Evolutionary conservation across 1,284 basidiomycete genomes (phyloP).

Genomic region (Ganoderma meredithae): DNA sequence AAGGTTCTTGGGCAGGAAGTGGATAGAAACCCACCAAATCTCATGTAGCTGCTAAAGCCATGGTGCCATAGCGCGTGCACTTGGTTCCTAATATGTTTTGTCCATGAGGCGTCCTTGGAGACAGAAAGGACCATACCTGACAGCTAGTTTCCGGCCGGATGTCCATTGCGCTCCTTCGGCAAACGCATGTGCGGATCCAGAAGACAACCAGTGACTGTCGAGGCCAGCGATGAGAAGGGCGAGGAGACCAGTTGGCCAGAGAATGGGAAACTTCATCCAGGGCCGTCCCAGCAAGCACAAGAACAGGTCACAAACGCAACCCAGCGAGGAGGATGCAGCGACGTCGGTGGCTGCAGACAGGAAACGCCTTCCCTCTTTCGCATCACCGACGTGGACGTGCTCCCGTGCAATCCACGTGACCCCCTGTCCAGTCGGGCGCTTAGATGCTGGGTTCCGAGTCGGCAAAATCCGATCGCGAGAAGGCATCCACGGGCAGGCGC

Average conservation of each 20-base stretch:
- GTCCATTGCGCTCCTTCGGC: slow-evolving; percentile 59
- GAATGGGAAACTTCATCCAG: slow-evolving; percentile 70
- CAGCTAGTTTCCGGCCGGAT: slow-evolving; percentile 61
- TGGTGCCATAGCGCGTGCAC: slow-evolving; percentile 84
- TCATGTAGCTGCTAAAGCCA: slow-evolving; percentile 84
- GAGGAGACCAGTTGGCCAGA: slow-evolving; percentile 66
- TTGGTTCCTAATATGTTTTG: slow-evolving; percentile 56
- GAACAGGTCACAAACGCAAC: not conserved
- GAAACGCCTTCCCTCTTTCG: slow-evolving; percentile 4
- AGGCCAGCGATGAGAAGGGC: slow-evolving; percentile 54
- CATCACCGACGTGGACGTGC: slow-evolving; percentile 23
- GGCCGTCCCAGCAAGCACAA: slow-evolving; percentile 16
- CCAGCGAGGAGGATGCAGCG: not conserved
- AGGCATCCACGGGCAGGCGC: too few relatives aligned
- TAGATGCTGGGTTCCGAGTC: too few relatives aligned
- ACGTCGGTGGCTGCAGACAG: slow-evolving; percentile 4
- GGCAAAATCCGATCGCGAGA: too few relatives aligned
- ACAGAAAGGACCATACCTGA: slow-evolving; percentile 54
- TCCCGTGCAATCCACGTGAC: slow-evolving; percentile 18
- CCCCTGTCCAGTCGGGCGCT: too few relatives aligned
- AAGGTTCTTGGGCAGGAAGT: not conserved
- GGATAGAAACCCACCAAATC: slow-evolving; percentile 58
- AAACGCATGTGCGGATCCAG: slow-evolving; percentile 42
- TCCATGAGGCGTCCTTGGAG: not conserved
- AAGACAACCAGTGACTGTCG: slow-evolving; percentile 51